These are phyloP conservation scores for Xylariaceae sp. DNA, from an alignment of 2,329 filamentous ascomycete genomes.

Conservation along the genomic window DNA sequence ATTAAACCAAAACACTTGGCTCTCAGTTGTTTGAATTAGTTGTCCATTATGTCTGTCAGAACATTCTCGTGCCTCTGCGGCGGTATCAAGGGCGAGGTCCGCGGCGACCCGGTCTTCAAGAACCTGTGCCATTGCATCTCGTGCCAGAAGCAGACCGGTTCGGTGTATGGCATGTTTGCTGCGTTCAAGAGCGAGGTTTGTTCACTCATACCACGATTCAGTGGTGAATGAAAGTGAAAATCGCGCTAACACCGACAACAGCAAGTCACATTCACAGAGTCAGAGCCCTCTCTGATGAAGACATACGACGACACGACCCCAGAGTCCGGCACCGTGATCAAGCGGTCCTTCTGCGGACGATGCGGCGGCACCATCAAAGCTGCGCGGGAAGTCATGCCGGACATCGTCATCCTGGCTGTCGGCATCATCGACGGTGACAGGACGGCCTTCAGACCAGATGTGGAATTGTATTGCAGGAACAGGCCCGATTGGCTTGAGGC, in stretches of 20 bases:
- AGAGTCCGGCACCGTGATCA: conserved; percentile 19
- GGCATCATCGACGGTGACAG: conserved; percentile 25
- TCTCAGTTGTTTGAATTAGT: too few relatives aligned
- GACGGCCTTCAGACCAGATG: conserved; percentile 12
- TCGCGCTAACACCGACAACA: conserved; percentile 7
- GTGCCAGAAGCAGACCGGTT: conserved; percentile 25
- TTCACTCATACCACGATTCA: neutral
- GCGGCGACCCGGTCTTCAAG: conserved; percentile 17
- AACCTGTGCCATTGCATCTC: conserved; percentile 28
- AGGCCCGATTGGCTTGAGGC: conserved; percentile 16
- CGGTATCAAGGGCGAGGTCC: conserved; percentile 19
- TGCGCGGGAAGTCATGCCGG: neutral
- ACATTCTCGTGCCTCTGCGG: conserved; percentile 30
- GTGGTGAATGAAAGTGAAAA: too few relatives aligned
- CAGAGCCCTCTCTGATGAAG: conserved; percentile 16
- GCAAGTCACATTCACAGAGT: conserved; percentile 20
- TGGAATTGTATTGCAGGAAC: conserved; percentile 18
- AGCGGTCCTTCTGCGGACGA: conserved; percentile 23
- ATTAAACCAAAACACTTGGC: too few relatives aligned
- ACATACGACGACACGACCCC: conserved; percentile 18
- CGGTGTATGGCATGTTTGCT: conserved; percentile 15
- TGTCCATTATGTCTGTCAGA: conserved; percentile 8
- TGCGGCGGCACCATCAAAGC: conserved; percentile 20
- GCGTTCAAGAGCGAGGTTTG: conserved; percentile 23
- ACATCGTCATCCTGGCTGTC: conserved; percentile 14